Evolutionary conservation across 805 yeast genomes (phyloP), one percentile per base, ranked within the genome.

Genomic region (Metschnikowia lunata): DNA sequence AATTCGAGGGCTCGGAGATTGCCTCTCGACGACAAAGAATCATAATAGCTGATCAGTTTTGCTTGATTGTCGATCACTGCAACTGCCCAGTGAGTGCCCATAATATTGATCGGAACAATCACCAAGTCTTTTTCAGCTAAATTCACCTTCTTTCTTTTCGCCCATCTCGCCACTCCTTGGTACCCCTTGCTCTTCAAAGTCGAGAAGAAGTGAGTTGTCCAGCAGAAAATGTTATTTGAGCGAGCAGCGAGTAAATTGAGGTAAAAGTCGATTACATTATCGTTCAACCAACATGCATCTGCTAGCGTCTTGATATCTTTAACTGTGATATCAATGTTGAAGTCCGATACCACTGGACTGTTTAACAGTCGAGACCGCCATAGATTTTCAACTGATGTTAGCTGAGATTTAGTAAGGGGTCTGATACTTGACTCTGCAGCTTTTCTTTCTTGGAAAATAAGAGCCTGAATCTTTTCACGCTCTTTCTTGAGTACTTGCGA

Each of bases 61-160:
- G 71, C 64, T 36, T 63, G 64, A 47, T 88, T 78, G 62, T 93
- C 83, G 18, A 91, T 73, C 33, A 83, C 84, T 0, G 91, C 89
- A 27, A 89, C 66, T 1, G 95, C 93, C 99, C 99, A 93, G 63
- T 93, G 99, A 1, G 90, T 78, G 44, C 82, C 80, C 64, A 78
- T 75, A 23, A 85, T 69, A 56, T 93, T 93, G n/a, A 93, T 82
- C 0, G 99, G 99, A 8, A 86, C 82, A 48, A 91, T 73, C 9
- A 93, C 73, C 47, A 77, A 70, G 36, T 83, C 84, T 52, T 85
- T 68, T 36, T 76, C 73, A 4, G 79, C 72, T 7, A 91, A 80
- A 49, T 82, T 76, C 41, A 79, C 74, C 53, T 84, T 83, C 45
- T 85, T 81, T 39, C 91, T 75, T 54, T 81, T 85, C 50, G 93